These are phyloP conservation scores for Melaleuca quinquenervia DNA, from an alignment of 345 rosid species.

Conservation along the genomic window DNA sequence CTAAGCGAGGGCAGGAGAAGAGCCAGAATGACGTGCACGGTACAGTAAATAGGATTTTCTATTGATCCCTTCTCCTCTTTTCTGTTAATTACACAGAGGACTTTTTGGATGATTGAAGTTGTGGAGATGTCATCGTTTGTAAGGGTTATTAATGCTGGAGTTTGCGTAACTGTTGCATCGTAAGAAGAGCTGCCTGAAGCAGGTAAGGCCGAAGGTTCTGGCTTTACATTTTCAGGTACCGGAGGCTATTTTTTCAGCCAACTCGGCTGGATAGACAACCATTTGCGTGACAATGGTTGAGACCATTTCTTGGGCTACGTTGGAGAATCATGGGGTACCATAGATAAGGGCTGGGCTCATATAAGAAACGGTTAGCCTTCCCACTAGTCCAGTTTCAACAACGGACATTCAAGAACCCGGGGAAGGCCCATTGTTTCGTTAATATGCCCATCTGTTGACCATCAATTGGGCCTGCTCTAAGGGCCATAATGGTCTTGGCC, in stretches of 20 bases:
- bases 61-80: neutral
- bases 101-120: neutral
- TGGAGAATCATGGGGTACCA: neutral
- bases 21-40: neutral
- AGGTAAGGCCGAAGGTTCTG: neutral
- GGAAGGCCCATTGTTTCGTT: neutral
- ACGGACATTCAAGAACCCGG: neutral
- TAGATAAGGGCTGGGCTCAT: neutral
- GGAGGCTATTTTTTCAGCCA: neutral
- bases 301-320: neutral
- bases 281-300: neutral
- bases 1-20: neutral
- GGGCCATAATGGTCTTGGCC: neutral
- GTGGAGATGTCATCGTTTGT: neutral
- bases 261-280: neutral
- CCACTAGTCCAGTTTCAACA: neutral
- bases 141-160: neutral
- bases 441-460: neutral
- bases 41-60: neutral
- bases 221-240: neutral
- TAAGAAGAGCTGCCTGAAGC: neutral
- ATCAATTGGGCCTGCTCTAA: neutral
- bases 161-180: neutral
- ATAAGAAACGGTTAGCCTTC: neutral
- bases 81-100: too few relatives aligned